Evolutionary conservation across 495 filamentous ascomycete species (phyloP), one percentile per base, ranked within the genome.

Genomic region (Penicillium waksmanii): DNA sequence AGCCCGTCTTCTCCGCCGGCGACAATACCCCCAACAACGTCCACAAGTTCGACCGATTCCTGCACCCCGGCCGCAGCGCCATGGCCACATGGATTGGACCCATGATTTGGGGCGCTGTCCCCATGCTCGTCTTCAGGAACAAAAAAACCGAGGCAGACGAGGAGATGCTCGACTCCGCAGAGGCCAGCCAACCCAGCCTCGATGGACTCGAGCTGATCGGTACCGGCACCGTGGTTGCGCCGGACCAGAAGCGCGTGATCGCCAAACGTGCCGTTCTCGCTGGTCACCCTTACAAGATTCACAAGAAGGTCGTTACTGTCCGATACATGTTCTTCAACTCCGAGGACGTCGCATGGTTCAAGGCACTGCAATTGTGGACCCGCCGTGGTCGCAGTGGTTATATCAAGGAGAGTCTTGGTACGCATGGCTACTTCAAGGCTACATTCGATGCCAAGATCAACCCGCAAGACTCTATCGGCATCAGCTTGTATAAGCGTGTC

Each of bases 291-390:
- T 96, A 90, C 79, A 97, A 98, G 80, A 98, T 98, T 66, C 93
- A 98, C 84, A 95, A 94, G 79, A 91, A 90, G 73, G 78, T 98
- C 23, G 96, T 98, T 55, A 98, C 96, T 1, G 86, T 98, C 21
- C 88, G 95, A 23, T 98, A 98, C 82, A 98, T 98, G 95, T 98
- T 98, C 82, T 98, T 98, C 84, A 96, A 96, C 75, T 73, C 84
- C 15, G 92, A 96, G 73, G 96, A 98, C 69, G 89, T 98, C 44
- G 82, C 87, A 62, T 98, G 92, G 92, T 98, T 98, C 82, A 96
- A 96, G 74, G 93, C 93, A 3, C 75, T 98, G 69, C 93, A 92
- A 62, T 77, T 98, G 57, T 98, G 94, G 92, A 98, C 95, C 34
- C 91, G 85, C 76, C 77, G 95, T 50, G 95, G 95, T 2, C 82